Base-by-base conservation (phyloP, 2,329 filamentous ascomycete species). In the Colletotrichum endophyticum region DNA sequence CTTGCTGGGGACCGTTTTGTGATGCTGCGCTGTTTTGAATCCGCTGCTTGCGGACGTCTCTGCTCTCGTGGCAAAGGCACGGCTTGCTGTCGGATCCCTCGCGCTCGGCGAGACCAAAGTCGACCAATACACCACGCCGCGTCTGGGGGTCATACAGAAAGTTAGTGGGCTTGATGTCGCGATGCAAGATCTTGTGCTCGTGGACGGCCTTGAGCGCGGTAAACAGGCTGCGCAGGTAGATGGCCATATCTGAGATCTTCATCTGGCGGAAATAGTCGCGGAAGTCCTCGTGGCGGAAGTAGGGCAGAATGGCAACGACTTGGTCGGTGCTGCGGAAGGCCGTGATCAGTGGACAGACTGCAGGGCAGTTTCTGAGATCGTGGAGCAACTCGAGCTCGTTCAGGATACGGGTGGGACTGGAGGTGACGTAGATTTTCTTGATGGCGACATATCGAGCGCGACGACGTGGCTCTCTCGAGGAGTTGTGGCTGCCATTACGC, bases 351-450 rank as follows among this genome's bases (percentile, higher is more conserved):
- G 97, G 96, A 80, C 97, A 99, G 30, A 99, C 96, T 3, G 95
- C 95, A 53, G 92, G 90, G 76, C 94, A 98, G 73, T 94, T 92
- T 66, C 94, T 92, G 11, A 99, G 91, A 83, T 98, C 96, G 83
- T 98, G 93, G 27, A 99, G 91, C 27, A 99, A 90, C 81, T 99
- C 96, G 22, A 99, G 92, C 85, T 99, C 97, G 86, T 99, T 99
- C 82, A 98, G 92, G 80, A 99, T 99, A 62, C 97, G 95, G 32
- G 93, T 90, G 0, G 97, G 97, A 79, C 96, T 98, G 78, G 96
- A 98, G 1, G 98, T 99, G 79, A 99, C 97, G 84, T 99, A 99
- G 80, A 99, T 99, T 88, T 99, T 99, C 88, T 99, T 99, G 85
- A 99, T 95, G 25, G 98, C 97, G 78, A 99, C 98, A 82, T 94